Evolutionary conservation across 305 asterid genomes (phyloP).

Genomic region (Monarda citriodora): DNA sequence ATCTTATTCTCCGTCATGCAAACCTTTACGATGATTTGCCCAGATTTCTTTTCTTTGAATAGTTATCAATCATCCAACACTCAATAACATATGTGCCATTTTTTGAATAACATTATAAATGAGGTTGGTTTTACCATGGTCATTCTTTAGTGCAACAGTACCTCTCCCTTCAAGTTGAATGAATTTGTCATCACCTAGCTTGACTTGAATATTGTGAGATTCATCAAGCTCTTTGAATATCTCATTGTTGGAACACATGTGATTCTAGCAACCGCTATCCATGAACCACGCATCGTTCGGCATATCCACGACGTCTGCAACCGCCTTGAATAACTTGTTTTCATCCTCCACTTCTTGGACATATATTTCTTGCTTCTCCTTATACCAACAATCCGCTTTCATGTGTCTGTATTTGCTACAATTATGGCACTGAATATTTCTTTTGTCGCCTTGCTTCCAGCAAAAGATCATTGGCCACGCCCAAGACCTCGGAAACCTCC

Average conservation of each 20-base stretch:
- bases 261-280: constrained; percentile 1
- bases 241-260: background rate
- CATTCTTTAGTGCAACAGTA: background rate
- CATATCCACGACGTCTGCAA: background rate
- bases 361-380: background rate
- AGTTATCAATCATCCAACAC: too few species aligned
- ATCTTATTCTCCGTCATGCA: too few species aligned
- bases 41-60: too few species aligned
- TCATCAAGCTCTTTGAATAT: constrained; percentile 5
- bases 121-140: background rate
- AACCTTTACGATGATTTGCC: too few species aligned
- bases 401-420: too few species aligned
- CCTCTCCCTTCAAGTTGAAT: background rate
- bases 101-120: too few species aligned
- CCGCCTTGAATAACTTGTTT: background rate
- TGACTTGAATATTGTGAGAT: background rate
- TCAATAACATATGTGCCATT: too few species aligned
- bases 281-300: background rate
- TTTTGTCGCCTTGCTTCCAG: background rate
- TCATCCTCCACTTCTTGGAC: background rate
- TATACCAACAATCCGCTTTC: background rate
- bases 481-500: constrained; percentile 3
- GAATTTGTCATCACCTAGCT: too few species aligned
- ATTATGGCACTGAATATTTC: background rate
- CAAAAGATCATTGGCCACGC: background rate